Evolutionary conservation across 768 basidiomycete genomes (phyloP), one percentile per base, ranked within the genome.

Genomic region (Pulveroboletus sp.): DNA sequence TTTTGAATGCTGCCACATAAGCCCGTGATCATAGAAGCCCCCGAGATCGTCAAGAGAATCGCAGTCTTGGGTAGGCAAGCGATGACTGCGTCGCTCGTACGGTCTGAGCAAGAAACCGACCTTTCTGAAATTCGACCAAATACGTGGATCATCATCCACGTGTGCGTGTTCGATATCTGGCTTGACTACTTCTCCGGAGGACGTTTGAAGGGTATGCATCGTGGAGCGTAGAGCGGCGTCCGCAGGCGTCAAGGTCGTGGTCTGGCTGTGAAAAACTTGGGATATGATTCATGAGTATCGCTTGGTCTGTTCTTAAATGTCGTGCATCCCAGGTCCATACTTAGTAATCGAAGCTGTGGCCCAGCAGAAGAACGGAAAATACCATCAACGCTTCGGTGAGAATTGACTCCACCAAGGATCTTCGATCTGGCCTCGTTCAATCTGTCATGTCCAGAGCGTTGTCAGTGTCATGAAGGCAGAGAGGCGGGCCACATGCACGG

Each of bases 111-210:
- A 19, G 9, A 43, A 24, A 43, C 52, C 16, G 17, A 82, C 85
- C 74, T 86, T 86, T 55, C 77, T 73, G 22, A 74, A 43, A 35
- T 63, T 53, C 7, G 80, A 77, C 85, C 85, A 86, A 47, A 61
- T 57, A 32, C 85, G 75, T 1, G 85, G 85, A 63, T 86, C 85
- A 55, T 86, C 75, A 10, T 71, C 65, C 12, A 86, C 83, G 17
- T 49, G 19, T 6, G 59, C 64, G 45, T 73, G 73, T 45, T 73
- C 73, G 17, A 73, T 72, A 39, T 73, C 73, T 19, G 43, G 52
- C 38, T 59, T 53, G 30, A 35, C 19, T 12, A 35, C 20, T 17
- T 22, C 23, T 14, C 48, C 45, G 49, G 34, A 24, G 41, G 24
- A 1, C n/a, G n/a, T n/a, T n/a, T n/a, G n/a, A n/a, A n/a, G n/a